phyloP scores from a whole-genome alignment of 2,329 filamentous ascomycete genomes.

The Calonectria crousiana region DNA sequence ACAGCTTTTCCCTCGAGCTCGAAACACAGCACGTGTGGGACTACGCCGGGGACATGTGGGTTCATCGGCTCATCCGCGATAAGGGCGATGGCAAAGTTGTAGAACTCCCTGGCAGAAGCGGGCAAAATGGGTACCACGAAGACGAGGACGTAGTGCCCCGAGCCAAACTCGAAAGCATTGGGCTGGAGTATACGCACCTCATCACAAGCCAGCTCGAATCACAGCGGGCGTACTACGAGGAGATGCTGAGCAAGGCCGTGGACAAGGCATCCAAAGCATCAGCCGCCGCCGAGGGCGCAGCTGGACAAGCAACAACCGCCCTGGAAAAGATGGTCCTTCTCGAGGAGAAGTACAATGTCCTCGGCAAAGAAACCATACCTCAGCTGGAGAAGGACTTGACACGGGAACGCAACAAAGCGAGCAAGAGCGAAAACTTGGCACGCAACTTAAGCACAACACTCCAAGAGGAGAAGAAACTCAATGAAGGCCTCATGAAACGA shows the following conservation, averaged over 20 bases:
- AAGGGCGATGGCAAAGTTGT: conserved; percentile 94
- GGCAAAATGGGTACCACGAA: conserved; percentile 48
- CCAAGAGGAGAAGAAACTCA: conserved; percentile 89
- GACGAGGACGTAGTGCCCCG: conserved; percentile 78
- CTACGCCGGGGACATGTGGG: conserved; percentile 94
- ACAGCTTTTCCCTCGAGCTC: conserved; percentile 93
- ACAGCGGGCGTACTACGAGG: conserved; percentile 94
- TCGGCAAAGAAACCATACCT: conserved; percentile 70
- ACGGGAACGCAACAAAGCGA: conserved; percentile 75
- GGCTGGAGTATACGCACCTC: conserved; percentile 93
- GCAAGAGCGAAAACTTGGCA: conserved; percentile 81
- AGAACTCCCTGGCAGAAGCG: conserved; percentile 77
- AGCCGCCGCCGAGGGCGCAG: conserved; percentile 73
- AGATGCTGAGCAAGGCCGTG: conserved; percentile 87
- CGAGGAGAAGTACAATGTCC: conserved; percentile 57
- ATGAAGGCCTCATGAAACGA: conserved; percentile 83
- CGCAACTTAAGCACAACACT: conserved; percentile 80
- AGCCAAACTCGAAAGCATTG: conserved; percentile 80
- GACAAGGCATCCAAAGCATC: conserved; percentile 87
- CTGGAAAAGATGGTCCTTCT: conserved; percentile 64
- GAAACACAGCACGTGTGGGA: conserved; percentile 98
- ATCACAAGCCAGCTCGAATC: conserved; percentile 93
- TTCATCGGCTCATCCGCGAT: conserved; percentile 93
- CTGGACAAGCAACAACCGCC: conserved; percentile 61
- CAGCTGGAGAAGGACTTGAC: conserved; percentile 79